Evolutionary conservation across 148 eudicot genomes (phyloP), one percentile per base, ranked within the genome.

Genomic region (Rhododendron williamsianum): DNA sequence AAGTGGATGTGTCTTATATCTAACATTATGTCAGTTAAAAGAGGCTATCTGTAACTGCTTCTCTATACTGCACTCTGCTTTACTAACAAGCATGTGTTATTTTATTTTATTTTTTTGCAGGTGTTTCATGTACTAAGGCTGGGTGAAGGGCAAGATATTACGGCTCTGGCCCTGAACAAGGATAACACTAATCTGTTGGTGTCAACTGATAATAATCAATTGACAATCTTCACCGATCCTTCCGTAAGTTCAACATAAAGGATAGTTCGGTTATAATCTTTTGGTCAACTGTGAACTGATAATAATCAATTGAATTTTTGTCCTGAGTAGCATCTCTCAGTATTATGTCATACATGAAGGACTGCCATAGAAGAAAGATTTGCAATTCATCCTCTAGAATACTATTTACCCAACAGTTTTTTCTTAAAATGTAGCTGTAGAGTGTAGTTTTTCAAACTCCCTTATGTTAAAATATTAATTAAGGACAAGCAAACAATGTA

Each of bases 151-250:
- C 95, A 94, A 89, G 93, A 95, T 90, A 90, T 97, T 33, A 92
- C 94, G n/a, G 89, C 98, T 81, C 89, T 95, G 87, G 98, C 98
- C 81, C 86, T 97, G 86, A 93, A 93, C 85, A 89, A 93, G 81
- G 99, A 97, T 82, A 92, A 93, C 89, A 95, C 99, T 46, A 95
- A 95, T 91, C 98, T 97, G 85, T 85, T 97, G 90, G 95, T 97
- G 76, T 95, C 99, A 45, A 97, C 99, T 69, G 90, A 88, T 77
- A 89, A 97, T 89, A 95, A 90, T 83, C 93, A 94, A 86, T 87
- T 97, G 92, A 92, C 93, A 81, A 86, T 97, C 87, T 97, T 93
- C 91, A 95, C 98, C 12, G 98, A 97, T 89, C 99, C 99, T 82
- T 92, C 94, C 49, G 99, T 97, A 93, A 93, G 99, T 92, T 84